These are phyloP conservation scores for Tuber indicum DNA, from an alignment of 495 filamentous ascomycete species.

Conservation along the genomic window DNA sequence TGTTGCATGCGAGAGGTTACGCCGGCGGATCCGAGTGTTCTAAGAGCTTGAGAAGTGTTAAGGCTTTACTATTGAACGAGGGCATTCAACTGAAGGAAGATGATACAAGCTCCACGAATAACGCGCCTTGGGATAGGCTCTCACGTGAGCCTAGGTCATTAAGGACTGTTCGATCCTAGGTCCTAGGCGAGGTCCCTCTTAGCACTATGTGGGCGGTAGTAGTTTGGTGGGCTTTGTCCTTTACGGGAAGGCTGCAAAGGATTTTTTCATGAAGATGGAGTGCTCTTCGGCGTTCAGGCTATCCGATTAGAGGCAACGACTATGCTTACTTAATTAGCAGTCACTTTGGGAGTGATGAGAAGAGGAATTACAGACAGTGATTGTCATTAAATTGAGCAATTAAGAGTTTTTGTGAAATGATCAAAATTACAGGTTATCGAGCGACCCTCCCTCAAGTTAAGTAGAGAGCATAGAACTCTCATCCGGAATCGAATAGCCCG, in stretches of 20 bases:
- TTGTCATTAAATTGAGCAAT: background rate
- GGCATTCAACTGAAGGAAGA: background rate
- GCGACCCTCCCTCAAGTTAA: background rate
- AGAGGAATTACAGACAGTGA: background rate
- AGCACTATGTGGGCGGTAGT: background rate
- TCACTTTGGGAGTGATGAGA: background rate
- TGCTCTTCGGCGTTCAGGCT: background rate
- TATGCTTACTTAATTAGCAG: background rate
- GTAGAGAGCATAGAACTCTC: background rate
- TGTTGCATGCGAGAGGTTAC: background rate
- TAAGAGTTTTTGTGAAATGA: background rate
- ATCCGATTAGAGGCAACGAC: background rate
- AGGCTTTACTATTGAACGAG: background rate
- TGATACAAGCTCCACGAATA: background rate
- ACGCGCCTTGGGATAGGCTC: background rate
- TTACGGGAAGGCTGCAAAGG: background rate
- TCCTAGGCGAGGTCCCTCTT: background rate
- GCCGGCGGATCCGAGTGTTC: background rate
- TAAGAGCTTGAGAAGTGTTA: background rate
- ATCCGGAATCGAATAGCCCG: constrained; percentile 15
- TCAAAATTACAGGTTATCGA: background rate
- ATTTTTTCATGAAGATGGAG: background rate
- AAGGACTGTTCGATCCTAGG: background rate
- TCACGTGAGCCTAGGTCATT: background rate
- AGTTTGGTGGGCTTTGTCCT: background rate